phyloP scores from a whole-genome alignment of 768 basidiomycete genomes.

The Agaricus bisporus region DNA sequence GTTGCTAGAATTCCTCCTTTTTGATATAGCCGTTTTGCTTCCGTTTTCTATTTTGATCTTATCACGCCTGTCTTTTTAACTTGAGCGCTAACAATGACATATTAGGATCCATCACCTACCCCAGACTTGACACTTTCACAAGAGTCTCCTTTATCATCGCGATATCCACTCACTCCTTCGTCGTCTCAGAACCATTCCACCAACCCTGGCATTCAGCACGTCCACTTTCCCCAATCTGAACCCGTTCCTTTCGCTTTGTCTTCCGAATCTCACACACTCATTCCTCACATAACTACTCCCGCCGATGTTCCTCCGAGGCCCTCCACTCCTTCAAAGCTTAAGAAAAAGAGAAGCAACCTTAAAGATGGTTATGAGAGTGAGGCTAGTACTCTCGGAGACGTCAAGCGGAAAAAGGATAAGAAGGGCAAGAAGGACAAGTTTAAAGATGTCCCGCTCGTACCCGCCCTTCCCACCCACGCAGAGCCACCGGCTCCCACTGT shows the following conservation, averaged over 20 bases:
- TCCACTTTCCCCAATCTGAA: not conserved
- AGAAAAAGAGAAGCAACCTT: conserved; percentile 28
- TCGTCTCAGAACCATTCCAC: conserved; percentile 8
- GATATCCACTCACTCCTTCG: conserved; percentile 8
- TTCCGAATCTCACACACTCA: conserved; percentile 12
- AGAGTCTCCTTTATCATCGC: conserved; percentile 5
- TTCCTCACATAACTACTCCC: conserved; percentile 16
- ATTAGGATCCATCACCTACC: conserved; percentile 4
- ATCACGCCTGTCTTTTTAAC: not conserved
- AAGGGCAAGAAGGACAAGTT: conserved; percentile 15
- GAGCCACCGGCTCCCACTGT: not conserved
- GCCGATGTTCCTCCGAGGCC: conserved; percentile 15
- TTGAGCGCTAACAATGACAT: not conserved
- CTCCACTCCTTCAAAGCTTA: conserved; percentile 29
- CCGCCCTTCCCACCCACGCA: not conserved
- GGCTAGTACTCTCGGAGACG: conserved; percentile 44
- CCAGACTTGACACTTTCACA: conserved; percentile 2
- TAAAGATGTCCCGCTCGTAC: conserved; percentile 5
- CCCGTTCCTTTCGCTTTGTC: not conserved
- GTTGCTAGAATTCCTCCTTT: too few relatives aligned
- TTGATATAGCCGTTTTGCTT: not conserved
- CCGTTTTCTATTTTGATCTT: not conserved
- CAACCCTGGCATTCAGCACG: not conserved
- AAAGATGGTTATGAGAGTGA: conserved; percentile 49
- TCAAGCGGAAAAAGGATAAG: conserved; percentile 19